Percentiles rank a stretch among this genome's conserved stretches.
phyloP scores from a whole-genome alignment of 208 protist genomes.

The Leishmania major region DNA sequence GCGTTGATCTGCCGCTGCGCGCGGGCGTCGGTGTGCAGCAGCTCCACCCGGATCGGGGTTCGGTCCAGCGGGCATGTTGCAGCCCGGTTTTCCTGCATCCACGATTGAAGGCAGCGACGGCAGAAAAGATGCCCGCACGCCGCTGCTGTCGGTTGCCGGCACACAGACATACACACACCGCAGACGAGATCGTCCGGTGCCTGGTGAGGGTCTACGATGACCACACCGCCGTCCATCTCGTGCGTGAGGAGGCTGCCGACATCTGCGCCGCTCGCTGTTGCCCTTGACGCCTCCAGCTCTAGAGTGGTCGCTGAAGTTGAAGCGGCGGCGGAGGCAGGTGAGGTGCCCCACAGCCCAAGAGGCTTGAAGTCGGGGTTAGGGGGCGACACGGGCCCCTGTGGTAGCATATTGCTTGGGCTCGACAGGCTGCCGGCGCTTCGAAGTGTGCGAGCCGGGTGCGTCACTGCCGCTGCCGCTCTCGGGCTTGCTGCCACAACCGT shows the following conservation, averaged over 20 bases:
- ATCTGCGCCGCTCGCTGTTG: background rate
- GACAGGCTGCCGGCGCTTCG: background rate
- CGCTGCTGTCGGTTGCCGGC: constrained; percentile 9
- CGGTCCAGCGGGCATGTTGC: constrained; percentile 14
- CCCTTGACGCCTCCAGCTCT: background rate
- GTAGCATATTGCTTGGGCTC: background rate
- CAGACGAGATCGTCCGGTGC: constrained; percentile 13
- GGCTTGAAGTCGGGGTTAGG: background rate
- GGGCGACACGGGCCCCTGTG: background rate
- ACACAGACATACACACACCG: constrained; percentile 19
- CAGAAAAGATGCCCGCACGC: constrained; percentile 20
- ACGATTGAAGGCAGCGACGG: constrained; percentile 14
- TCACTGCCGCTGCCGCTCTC: background rate
- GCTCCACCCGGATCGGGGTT: constrained; percentile 1
- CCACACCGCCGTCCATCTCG: constrained; percentile 12
- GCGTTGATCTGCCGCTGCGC: constrained; percentile 23
- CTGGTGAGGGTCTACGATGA: constrained; percentile 6
- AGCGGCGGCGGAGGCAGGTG: background rate
- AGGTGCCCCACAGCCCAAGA: constrained; percentile 4
- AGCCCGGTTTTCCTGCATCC: constrained; percentile 5
- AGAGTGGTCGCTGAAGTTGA: background rate
- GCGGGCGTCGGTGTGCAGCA: constrained; percentile 13
- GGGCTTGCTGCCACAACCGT: background rate
- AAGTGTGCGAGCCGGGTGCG: background rate
- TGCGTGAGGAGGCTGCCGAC: constrained; percentile 12